Percentiles rank a stretch among this genome's conserved stretches.
Evolutionary conservation across 768 basidiomycete genomes (phyloP).

Genomic region (Dioszegia hungarica): DNA sequence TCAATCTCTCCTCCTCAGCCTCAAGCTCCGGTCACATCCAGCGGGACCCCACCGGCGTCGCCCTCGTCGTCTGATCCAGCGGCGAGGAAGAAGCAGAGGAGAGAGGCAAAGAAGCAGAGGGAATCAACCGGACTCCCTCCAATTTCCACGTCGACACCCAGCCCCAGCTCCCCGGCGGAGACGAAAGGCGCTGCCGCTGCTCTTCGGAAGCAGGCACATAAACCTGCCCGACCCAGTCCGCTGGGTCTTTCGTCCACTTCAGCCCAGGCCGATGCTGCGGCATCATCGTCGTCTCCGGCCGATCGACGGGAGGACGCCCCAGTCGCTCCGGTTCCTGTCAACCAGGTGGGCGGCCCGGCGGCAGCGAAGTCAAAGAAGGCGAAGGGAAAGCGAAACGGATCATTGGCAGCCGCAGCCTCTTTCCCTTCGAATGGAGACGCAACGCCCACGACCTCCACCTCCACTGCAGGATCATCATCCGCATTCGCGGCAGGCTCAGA

Average conservation of each 20-base stretch:
- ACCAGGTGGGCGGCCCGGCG: too few species aligned
- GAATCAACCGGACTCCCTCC: too few species aligned
- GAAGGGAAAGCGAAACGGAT: neutral
- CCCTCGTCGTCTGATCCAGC: neutral
- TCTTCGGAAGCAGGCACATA: neutral
- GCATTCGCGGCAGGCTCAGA: too few species aligned
- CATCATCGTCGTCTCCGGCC: neutral
- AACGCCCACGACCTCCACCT: too few species aligned
- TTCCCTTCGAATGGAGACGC: too few species aligned
- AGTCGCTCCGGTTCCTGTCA: too few species aligned
- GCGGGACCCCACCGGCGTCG: neutral
- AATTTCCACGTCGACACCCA: neutral
- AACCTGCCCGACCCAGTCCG: constrained; percentile 4
- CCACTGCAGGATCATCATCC: too few species aligned
- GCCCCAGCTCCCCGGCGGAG: neutral
- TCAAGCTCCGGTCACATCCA: neutral
- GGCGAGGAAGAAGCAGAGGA: neutral
- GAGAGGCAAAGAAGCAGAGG: too few species aligned
- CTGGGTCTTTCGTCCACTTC: neutral
- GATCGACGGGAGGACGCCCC: too few species aligned
- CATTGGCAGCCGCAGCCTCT: neutral
- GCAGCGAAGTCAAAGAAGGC: neutral
- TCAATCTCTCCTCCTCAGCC: neutral
- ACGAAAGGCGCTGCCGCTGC: neutral
- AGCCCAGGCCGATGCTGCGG: neutral